Percentiles rank a stretch among this genome's conserved stretches.
phyloP scores from a whole-genome alignment of 495 filamentous ascomycete genomes.

The Pseudotulostoma volvatum region DNA sequence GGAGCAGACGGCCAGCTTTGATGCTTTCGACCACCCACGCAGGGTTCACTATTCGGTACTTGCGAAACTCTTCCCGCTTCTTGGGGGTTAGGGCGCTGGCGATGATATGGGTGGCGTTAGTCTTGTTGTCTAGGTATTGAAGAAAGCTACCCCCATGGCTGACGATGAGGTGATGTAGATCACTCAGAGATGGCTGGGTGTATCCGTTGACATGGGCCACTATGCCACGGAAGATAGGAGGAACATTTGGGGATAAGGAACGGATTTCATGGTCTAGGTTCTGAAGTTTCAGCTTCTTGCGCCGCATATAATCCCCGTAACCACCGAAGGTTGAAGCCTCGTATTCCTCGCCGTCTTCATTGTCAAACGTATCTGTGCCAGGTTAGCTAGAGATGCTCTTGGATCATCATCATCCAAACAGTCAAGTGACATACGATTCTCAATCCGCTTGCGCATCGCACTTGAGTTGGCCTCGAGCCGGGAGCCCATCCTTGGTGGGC shows the following conservation, averaged over 20 bases:
- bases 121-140: slow-evolving; percentile 91
- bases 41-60: slow-evolving; percentile 88
- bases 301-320: slow-evolving; percentile 75
- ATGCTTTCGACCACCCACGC: slow-evolving; percentile 90
- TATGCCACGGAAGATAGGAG: slow-evolving; percentile 74
- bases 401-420: background rate
- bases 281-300: slow-evolving; percentile 91
- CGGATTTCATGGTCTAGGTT: slow-evolving; percentile 78
- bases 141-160: slow-evolving; percentile 83
- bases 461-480: slow-evolving; percentile 60
- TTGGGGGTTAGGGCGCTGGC: slow-evolving; percentile 79
- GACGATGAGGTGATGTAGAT: slow-evolving; percentile 73
- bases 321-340: slow-evolving; percentile 73
- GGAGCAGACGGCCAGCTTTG: slow-evolving; percentile 56
- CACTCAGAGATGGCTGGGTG: slow-evolving; percentile 76
- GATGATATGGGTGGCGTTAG: slow-evolving; percentile 85
- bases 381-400: slow-evolving; percentile 3
- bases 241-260: slow-evolving; percentile 44
- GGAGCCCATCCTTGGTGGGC: slow-evolving; percentile 52
- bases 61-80: slow-evolving; percentile 70
- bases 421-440: slow-evolving; percentile 32
- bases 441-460: slow-evolving; percentile 69
- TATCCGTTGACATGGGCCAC: slow-evolving; percentile 88
- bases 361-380: slow-evolving; percentile 35
- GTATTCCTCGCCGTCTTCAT: slow-evolving; percentile 85